Base-by-base conservation (phyloP, 352 stramenopile genomes). In the Globisporangium cystogenes region DNA sequence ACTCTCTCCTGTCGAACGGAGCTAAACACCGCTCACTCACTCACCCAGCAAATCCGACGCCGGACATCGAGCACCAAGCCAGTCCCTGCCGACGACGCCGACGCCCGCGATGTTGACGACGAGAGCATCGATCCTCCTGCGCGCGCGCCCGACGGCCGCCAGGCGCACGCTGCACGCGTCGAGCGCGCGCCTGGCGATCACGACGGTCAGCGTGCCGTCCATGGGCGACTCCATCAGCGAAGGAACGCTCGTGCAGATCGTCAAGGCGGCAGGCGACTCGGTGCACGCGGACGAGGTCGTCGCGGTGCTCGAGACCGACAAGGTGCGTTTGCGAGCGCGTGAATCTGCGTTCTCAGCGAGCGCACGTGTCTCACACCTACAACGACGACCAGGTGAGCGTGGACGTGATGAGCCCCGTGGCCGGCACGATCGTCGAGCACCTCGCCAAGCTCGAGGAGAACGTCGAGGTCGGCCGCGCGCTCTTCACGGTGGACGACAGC, bases 251-350 rank as follows among this genome's bases (percentile, higher is more conserved):
- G 96, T 98, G 29, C 82, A 98, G 68, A 96, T 98, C 64, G 82
- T 93, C 59, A 97, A 98, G 62, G 77, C 76, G 7, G 69, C 81
- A 12, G 97, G 97, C 35, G 93, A 99, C 62, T 79, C 77, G 29
- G 92, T 99, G 36, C 68, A 95, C 39, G 82, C 85, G 26, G 96
- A 99, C 75, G 96, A 99, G 45, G 95, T 99, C 31, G 90, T 99
- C 14, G 82, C 96, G n/a, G 86, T 99, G 46, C 79, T 99, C 26
- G 97, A 99, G 81, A 99, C 97, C 1, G 97, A 99, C 68, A 99
- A 99, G 81, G 96, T 99, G 16, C 65, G 72, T 35, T 1, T 7
- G 29, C 10, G 27, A 4, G 27, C 8, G 2, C 27, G 27, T 31
- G 27, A 4, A 8, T 31, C 5, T 31, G 27, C 26, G 26, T 6